phyloP scores from a whole-genome alignment of 2,329 filamentous ascomycete species.

The Cytospora mali region DNA sequence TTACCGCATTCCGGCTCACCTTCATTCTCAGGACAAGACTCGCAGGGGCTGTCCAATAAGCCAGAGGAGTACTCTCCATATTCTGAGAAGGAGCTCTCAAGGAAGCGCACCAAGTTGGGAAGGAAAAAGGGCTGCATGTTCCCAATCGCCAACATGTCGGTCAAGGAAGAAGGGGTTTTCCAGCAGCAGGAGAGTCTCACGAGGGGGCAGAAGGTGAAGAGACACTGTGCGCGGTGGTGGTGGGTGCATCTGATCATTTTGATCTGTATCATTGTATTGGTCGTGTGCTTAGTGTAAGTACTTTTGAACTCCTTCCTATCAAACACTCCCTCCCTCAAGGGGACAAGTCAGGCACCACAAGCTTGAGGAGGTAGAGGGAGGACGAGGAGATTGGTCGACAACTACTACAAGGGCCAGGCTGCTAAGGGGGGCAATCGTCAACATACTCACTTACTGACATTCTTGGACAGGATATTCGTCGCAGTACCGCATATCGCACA shows the following conservation, averaged over 20 bases:
- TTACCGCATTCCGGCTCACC: background rate
- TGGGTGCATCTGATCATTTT: slow-evolving; percentile 60
- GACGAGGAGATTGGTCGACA: background rate
- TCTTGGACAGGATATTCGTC: slow-evolving; percentile 53
- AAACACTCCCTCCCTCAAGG: background rate
- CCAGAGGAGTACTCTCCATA: slow-evolving; percentile 3
- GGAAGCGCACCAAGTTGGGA: background rate
- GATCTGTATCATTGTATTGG: slow-evolving; percentile 52
- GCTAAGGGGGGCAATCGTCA: background rate
- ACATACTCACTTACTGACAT: slow-evolving; percentile 1
- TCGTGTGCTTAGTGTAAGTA: slow-evolving; percentile 64
- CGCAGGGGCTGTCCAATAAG: slow-evolving; percentile 5
- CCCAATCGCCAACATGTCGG: slow-evolving; percentile 23
- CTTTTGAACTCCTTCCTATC: slow-evolving; percentile 4
- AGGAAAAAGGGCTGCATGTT: background rate
- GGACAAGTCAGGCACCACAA: background rate
- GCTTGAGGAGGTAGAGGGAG: no score
- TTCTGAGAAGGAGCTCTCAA: background rate
- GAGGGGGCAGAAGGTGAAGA: slow-evolving; percentile 38
- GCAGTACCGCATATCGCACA: slow-evolving; percentile 60
- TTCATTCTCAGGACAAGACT: slow-evolving; percentile 1
- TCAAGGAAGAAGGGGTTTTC: slow-evolving; percentile 14
- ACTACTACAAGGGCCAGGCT: background rate
- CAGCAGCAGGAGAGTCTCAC: slow-evolving; percentile 1
- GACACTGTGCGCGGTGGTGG: slow-evolving; percentile 61